These are phyloP conservation scores for Podosphaera aphanis DNA, from an alignment of 2,329 filamentous ascomycete genomes.

Conservation along the genomic window DNA sequence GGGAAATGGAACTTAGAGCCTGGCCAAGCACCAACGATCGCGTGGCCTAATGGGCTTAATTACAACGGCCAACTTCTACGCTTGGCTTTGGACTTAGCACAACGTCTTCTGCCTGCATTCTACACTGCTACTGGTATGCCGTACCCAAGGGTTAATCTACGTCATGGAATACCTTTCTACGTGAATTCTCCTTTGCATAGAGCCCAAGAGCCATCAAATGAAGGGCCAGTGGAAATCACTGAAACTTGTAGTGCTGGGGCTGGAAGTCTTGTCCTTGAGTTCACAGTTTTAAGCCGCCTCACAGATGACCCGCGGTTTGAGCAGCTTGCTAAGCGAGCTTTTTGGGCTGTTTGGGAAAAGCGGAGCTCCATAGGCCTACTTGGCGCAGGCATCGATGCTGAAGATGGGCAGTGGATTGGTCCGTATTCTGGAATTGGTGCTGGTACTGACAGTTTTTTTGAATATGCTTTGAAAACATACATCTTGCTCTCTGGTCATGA, in stretches of 20 bases:
- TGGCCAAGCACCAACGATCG: conserved; percentile 31
- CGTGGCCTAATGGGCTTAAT: conserved; percentile 52
- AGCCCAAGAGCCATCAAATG: conserved; percentile 19
- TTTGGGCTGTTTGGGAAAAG: conserved; percentile 89
- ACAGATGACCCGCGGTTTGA: conserved; percentile 79
- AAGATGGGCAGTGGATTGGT: conserved; percentile 72
- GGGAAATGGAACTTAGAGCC: conserved; percentile 16
- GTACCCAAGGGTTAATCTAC: conserved; percentile 81
- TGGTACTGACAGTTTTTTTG: conserved; percentile 93
- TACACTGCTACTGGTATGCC: conserved; percentile 78
- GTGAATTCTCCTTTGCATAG: conserved; percentile 58
- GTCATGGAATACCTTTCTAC: conserved; percentile 81
- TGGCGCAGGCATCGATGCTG: conserved; percentile 77
- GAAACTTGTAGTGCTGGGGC: conserved; percentile 94
- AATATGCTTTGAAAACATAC: conserved; percentile 88
- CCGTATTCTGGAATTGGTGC: conserved; percentile 85
- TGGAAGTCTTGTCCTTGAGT: conserved; percentile 85
- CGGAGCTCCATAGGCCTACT: conserved; percentile 71
- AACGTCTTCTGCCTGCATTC: conserved; percentile 74
- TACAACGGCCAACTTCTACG: conserved; percentile 81
- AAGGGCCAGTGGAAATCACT: conserved; percentile 42
- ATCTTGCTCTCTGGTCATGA: conserved; percentile 64
- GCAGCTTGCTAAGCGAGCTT: conserved; percentile 68
- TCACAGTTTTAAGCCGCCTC: conserved; percentile 69
- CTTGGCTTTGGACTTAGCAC: conserved; percentile 66